These are phyloP conservation scores for Mycena amicta DNA, from an alignment of 768 basidiomycete species.

Conservation along the genomic window DNA sequence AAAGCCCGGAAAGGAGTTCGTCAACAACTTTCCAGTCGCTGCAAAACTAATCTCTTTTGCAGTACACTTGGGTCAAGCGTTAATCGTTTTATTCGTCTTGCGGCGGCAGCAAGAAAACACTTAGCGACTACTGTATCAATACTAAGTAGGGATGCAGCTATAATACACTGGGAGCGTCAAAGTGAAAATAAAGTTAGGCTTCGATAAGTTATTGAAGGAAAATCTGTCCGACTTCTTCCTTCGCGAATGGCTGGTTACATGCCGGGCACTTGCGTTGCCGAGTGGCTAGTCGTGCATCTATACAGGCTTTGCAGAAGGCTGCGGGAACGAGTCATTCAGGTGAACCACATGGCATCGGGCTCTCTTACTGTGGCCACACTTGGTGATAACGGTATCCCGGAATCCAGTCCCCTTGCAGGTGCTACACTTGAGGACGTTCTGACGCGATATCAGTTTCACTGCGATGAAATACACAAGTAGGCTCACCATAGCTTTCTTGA, in stretches of 20 bases:
- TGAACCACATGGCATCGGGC: too few relatives aligned
- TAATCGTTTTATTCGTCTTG: conserved; percentile 36
- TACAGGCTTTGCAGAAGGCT: conserved; percentile 87
- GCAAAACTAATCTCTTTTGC: conserved; percentile 18
- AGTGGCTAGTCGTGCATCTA: conserved; percentile 85
- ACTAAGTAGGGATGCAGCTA: conserved; percentile 13
- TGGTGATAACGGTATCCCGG: conserved; percentile 79
- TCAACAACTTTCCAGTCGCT: conserved; percentile 21
- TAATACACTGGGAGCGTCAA: not conserved
- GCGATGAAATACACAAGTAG: not conserved
- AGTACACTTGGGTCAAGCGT: conserved; percentile 98
- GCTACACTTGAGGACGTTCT: conserved; percentile 87
- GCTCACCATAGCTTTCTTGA: conserved; percentile 63
- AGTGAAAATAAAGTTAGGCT: conserved; percentile 18
- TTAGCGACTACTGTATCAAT: conserved; percentile 13
- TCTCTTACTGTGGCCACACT: conserved; percentile 89
- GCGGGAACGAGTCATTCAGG: not conserved
- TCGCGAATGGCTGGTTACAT: conserved; percentile 80
- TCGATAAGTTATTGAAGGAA: conserved; percentile 44
- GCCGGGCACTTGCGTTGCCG: conserved; percentile 94
- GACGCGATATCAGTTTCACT: conserved; percentile 4
- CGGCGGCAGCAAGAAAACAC: not conserved
- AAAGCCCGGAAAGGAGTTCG: conserved; percentile 92
- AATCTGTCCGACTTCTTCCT: conserved; percentile 69
- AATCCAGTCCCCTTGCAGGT: conserved; percentile 75